These are phyloP conservation scores for Mycosphaerella arachidis DNA, from an alignment of 2,329 filamentous ascomycete genomes.

Conservation along the genomic window DNA sequence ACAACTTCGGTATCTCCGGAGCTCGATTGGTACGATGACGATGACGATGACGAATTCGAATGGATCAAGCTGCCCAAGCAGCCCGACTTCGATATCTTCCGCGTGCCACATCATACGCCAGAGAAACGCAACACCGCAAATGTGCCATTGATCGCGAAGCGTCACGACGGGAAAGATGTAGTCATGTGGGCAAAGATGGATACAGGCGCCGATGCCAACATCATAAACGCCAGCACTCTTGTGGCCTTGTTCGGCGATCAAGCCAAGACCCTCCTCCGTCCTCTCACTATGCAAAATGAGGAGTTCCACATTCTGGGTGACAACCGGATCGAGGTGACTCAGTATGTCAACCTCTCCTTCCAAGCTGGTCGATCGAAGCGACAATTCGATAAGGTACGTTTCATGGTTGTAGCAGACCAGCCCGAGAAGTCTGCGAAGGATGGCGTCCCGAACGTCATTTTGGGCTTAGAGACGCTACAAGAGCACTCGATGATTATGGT, in stretches of 20 bases:
- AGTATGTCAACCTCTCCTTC: constrained; percentile 14
- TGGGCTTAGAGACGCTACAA: constrained; percentile 9
- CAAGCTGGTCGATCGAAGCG: constrained; percentile 10
- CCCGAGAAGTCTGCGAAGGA: constrained; percentile 7
- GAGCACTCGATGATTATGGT: constrained; percentile 16
- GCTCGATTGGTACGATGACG: constrained; percentile 12
- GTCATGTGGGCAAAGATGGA: constrained; percentile 24
- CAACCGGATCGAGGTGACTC: constrained; percentile 13
- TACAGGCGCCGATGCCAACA: constrained; percentile 21
- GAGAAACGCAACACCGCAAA: constrained; percentile 17
- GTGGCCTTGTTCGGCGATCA: constrained; percentile 6
- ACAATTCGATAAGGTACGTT: constrained; percentile 11
- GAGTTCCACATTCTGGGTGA: constrained; percentile 13
- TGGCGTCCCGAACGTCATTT: constrained; percentile 17
- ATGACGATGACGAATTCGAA: constrained; percentile 13
- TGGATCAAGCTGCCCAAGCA: constrained; percentile 19
- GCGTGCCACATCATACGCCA: constrained; percentile 2
- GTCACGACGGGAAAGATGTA: constrained; percentile 13
- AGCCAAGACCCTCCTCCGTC: constrained; percentile 1
- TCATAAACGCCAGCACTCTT: constrained; percentile 19
- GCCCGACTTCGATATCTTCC: constrained; percentile 16
- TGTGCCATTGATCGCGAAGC: constrained; percentile 17
- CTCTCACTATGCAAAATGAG: not conserved
- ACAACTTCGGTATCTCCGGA: not conserved
- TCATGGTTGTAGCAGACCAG: constrained; percentile 14